A percentile compares a stretch with the other conserved stretches of the same genome.
Conservation (phyloP, 2,329 filamentous ascomycete genomes). For the Juglanconis sp. region DNA sequence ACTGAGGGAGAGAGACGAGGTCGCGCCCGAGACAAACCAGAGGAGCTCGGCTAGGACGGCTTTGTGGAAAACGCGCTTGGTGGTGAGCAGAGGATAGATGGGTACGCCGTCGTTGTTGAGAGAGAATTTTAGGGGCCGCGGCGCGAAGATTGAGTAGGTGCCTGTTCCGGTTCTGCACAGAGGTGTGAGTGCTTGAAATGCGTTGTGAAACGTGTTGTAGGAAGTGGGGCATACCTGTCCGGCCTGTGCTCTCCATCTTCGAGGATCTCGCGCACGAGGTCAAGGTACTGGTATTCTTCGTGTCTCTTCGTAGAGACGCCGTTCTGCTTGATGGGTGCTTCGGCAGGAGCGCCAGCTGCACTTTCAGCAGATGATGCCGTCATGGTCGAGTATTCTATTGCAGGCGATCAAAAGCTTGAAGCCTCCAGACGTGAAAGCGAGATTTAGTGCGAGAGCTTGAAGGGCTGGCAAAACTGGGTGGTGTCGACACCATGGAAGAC, state of each 20-base stretch:
- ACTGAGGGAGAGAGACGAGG: slow-evolving; percentile 73
- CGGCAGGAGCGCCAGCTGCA: neutral
- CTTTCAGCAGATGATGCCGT: slow-evolving; percentile 11
- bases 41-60: slow-evolving; percentile 90
- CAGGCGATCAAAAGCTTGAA: neutral
- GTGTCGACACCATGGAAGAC: neutral
- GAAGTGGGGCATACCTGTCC: slow-evolving; percentile 60
- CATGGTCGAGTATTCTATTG: neutral
- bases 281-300: slow-evolving; percentile 92
- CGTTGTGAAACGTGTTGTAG: no score
- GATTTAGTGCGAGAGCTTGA: neutral
- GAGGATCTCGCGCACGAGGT: slow-evolving; percentile 83
- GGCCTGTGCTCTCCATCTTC: slow-evolving; percentile 80
- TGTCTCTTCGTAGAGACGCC: slow-evolving; percentile 42
- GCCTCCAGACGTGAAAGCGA: neutral
- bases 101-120: slow-evolving; percentile 63
- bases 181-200: slow-evolving; percentile 5
- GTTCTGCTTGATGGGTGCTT: neutral
- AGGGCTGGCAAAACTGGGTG: neutral
- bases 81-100: slow-evolving; percentile 89
- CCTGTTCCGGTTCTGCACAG: slow-evolving; percentile 78
- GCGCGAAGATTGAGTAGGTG: slow-evolving; percentile 85
- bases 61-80: slow-evolving; percentile 90
- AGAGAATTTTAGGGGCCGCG: slow-evolving; percentile 79
- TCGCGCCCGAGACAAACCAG: slow-evolving; percentile 89